A percentile compares a stretch with the other conserved stretches of the same genome.
Conservation (phyloP, 495 filamentous ascomycete genomes). For the Penicillium manginii region DNA sequence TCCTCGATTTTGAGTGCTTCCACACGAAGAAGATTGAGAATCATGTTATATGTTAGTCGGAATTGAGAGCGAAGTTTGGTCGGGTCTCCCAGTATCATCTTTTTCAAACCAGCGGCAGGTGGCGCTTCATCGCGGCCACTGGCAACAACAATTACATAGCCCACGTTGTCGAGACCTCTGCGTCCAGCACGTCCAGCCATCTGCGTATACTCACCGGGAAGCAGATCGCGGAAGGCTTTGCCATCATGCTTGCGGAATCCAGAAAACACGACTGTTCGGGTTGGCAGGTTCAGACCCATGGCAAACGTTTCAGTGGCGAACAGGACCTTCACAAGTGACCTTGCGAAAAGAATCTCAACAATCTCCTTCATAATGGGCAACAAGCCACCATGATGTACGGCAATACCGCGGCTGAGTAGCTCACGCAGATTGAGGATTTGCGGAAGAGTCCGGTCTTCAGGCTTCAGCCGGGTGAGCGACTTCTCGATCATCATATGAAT, state of each 20-base stretch:
- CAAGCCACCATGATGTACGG: conserved; percentile 94
- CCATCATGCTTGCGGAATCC: conserved; percentile 97
- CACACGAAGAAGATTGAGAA: conserved; percentile 90
- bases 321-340: conserved; percentile 90
- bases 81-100: conserved; percentile 96
- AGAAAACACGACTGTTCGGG: conserved; percentile 95
- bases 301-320: conserved; percentile 99
- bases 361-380: conserved; percentile 97
- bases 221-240: conserved; percentile 83
- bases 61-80: conserved; percentile 96
- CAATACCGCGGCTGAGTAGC: conserved; percentile 83
- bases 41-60: conserved; percentile 98
- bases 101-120: conserved; percentile 73
- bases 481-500: conserved; percentile 98
- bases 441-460: conserved; percentile 83
- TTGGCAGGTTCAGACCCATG: conserved; percentile 96
- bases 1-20: conserved; percentile 98
- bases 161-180: conserved; percentile 87
- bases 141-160: conserved; percentile 89
- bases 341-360: conserved; percentile 95
- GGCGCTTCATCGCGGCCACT: conserved; percentile 86
- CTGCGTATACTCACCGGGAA: conserved; percentile 96
- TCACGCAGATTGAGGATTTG: conserved; percentile 89
- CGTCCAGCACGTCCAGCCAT: conserved; percentile 97
- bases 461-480: conserved; percentile 88